phyloP scores from a whole-genome alignment of 441 rosid species.

The Macaranga tanarius region DNA sequence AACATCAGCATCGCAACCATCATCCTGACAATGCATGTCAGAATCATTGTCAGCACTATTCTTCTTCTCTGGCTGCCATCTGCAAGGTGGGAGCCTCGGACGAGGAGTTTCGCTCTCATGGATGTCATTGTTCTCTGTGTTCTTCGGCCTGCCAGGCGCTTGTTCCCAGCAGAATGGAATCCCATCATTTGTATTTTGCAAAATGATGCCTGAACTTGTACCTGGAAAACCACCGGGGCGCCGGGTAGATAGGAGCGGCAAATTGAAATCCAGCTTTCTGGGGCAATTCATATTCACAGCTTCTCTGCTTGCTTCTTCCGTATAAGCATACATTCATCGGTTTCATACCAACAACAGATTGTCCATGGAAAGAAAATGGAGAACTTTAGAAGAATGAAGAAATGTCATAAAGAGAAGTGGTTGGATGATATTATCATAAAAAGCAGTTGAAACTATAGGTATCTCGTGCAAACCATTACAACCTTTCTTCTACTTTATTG shows the following conservation, averaged over 20 bases:
- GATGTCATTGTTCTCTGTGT: constrained; percentile 18
- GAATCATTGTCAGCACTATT: neutral
- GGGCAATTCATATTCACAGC: constrained; percentile 38
- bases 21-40: constrained; percentile 12
- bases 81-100: constrained; percentile 67
- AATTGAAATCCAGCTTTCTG: constrained; percentile 60
- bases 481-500: constrained; percentile 35
- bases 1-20: constrained; percentile 32
- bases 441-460: constrained; percentile 38
- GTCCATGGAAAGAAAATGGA: neutral
- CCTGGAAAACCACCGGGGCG: constrained; percentile 34
- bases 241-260: constrained; percentile 69
- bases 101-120: constrained; percentile 50
- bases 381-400: constrained; percentile 20
- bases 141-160: constrained; percentile 77
- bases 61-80: constrained; percentile 35
- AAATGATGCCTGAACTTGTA: constrained; percentile 22
- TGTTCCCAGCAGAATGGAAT: constrained; percentile 93
- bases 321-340: neutral
- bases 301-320: constrained; percentile 31
- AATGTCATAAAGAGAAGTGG: constrained; percentile 23
- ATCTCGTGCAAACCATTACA: constrained; percentile 55
- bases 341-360: neutral
- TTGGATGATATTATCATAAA: constrained; percentile 30
- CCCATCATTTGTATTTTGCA: constrained; percentile 34